Percentiles rank a stretch among this genome's conserved stretches.
phyloP scores from a whole-genome alignment of 2,329 filamentous ascomycete genomes.

The Plenodomus biglobosus region DNA sequence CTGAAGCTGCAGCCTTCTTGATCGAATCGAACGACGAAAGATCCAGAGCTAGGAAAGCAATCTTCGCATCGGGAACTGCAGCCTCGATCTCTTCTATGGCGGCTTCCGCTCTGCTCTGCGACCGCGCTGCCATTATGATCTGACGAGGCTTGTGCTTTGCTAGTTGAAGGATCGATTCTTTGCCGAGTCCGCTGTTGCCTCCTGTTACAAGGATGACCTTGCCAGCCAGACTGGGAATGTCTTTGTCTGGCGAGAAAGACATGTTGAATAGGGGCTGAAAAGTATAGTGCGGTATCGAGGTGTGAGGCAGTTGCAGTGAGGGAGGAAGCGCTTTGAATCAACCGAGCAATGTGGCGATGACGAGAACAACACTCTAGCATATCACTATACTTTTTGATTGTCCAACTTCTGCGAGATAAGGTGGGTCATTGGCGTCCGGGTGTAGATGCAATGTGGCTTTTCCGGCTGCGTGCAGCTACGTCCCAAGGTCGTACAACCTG shows the following conservation, averaged over 20 bases:
- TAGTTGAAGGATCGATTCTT: constrained; percentile 44
- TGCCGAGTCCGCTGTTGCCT: constrained; percentile 49
- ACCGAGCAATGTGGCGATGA: too few relatives aligned
- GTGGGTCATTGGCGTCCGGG: too few relatives aligned
- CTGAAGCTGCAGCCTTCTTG: constrained; percentile 28
- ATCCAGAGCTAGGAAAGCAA: constrained; percentile 28
- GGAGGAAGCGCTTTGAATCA: too few relatives aligned
- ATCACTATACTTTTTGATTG: too few relatives aligned
- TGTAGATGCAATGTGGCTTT: too few relatives aligned
- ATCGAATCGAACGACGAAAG: constrained; percentile 39
- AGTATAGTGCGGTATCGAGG: too few relatives aligned
- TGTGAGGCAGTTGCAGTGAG: too few relatives aligned
- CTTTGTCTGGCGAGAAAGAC: constrained; percentile 13
- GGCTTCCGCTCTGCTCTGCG: constrained; percentile 4
- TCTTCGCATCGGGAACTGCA: constrained; percentile 1
- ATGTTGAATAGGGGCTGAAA: constrained; percentile 11
- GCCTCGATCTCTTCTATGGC: constrained; percentile 11
- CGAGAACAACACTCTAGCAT: too few relatives aligned
- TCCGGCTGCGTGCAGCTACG: too few relatives aligned
- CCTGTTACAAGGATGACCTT: constrained; percentile 27
- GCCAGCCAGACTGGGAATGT: constrained; percentile 18
- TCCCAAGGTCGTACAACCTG: too few relatives aligned
- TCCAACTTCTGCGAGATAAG: too few relatives aligned
- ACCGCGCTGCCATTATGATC: constrained; percentile 48
- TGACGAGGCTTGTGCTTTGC: constrained; percentile 44